These are phyloP conservation scores for Luffa aegyptiaca DNA, from an alignment of 306 rosid species.

Conservation along the genomic window DNA sequence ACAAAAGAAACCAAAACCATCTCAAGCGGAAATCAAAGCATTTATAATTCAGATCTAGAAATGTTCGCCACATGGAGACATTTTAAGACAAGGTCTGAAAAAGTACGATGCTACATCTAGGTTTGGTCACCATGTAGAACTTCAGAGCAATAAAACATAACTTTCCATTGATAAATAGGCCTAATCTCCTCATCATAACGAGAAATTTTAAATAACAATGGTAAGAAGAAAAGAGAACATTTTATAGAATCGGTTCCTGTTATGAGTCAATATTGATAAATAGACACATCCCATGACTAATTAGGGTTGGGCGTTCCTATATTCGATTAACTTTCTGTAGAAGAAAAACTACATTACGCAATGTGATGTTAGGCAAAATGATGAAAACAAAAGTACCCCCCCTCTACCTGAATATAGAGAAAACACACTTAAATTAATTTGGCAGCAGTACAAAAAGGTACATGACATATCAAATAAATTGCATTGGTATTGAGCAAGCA, in stretches of 20 bases:
- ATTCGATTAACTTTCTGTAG: neutral
- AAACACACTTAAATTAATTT: neutral
- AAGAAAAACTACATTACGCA: neutral
- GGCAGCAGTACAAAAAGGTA: neutral
- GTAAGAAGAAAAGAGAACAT: neutral
- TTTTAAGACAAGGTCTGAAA: neutral
- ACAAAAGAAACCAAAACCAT: neutral
- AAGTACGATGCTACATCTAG: neutral
- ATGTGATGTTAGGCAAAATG: neutral
- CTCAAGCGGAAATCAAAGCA: neutral
- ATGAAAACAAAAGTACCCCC: neutral
- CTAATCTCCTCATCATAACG: neutral
- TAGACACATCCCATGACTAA: neutral
- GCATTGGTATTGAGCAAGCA: neutral
- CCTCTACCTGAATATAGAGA: neutral
- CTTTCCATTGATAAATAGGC: neutral
- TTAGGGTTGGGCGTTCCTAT: neutral
- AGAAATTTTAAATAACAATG: neutral
- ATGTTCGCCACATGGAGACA: neutral
- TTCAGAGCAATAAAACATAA: neutral
- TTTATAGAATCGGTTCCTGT: neutral
- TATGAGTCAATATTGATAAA: neutral
- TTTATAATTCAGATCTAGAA: neutral
- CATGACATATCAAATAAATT: neutral
- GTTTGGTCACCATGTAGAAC: neutral